Conservation (phyloP, 1,139 yeast genomes). For the Kodamaea sp. region DNA sequence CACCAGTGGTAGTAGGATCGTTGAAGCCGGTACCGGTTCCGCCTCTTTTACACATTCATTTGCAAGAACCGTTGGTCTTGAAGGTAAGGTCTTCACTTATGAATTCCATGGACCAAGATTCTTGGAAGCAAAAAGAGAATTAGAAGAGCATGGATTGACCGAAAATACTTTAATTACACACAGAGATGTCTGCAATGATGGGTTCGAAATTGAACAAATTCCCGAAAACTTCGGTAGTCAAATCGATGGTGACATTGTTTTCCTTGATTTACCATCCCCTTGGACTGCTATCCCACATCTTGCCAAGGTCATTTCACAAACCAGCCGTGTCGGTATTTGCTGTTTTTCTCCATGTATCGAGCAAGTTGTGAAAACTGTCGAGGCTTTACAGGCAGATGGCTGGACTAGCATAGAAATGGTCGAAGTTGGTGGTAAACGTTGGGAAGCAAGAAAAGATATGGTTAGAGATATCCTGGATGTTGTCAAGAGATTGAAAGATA, state of each 20-base stretch:
- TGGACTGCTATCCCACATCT: conserved; percentile 92
- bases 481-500: conserved; percentile 72
- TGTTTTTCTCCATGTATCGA: conserved; percentile 98
- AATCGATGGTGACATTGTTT: conserved; percentile 46
- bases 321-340: conserved; percentile 64
- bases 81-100: conserved; percentile 72
- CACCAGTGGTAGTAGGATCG: conserved; percentile 69
- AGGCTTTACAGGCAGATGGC: conserved; percentile 66
- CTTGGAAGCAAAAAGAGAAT: conserved; percentile 73
- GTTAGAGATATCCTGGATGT: conserved; percentile 78
- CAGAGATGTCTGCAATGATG: conserved; percentile 88
- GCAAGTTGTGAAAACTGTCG: conserved; percentile 86
- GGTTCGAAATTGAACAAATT: conserved; percentile 54
- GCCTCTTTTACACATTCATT: conserved; percentile 94
- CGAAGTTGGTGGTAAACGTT: conserved; percentile 78
- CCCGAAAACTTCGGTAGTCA: conserved; percentile 29
- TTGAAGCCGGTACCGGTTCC: conserved; percentile 98
- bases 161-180: conserved; percentile 63
- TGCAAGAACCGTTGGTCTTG: conserved; percentile 66
- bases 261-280: conserved; percentile 93
- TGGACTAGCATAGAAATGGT: conserved; percentile 94
- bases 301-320: conserved; percentile 52
- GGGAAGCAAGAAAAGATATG: conserved; percentile 94
- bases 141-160: conserved; percentile 64
- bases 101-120: conserved; percentile 90